A percentile compares a stretch with the other conserved stretches of the same genome.
These are phyloP conservation scores for Diaporthe sp. DNA, from an alignment of 2,329 filamentous ascomycete species.

Conservation along the genomic window DNA sequence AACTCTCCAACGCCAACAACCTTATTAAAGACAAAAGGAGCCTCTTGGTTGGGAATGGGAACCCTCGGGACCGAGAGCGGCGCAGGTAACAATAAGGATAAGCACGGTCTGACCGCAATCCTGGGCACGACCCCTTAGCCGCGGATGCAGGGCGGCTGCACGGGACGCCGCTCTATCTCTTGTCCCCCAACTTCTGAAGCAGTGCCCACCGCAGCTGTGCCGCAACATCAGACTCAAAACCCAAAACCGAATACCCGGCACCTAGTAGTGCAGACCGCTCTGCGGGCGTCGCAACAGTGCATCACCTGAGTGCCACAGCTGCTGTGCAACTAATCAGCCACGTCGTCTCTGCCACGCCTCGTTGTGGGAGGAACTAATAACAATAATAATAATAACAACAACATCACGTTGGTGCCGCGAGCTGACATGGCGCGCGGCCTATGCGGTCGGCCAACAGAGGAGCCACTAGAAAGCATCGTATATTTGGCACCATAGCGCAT, in stretches of 20 bases:
- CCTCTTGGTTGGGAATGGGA: background rate
- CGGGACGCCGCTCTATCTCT: background rate
- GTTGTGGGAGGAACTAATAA: background rate
- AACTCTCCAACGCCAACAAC: constrained; percentile 29
- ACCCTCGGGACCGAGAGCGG: background rate
- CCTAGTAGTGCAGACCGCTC: constrained; percentile 28
- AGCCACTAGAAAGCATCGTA: background rate
- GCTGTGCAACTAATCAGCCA: constrained; percentile 12
- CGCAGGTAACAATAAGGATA: background rate
- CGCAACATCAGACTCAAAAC: constrained; percentile 30
- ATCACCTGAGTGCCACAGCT: constrained; percentile 1
- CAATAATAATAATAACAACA: background rate
- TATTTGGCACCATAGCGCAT: constrained; percentile 23
- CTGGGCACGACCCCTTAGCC: background rate
- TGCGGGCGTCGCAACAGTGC: background rate
- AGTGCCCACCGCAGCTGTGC: constrained; percentile 8
- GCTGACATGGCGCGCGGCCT: background rate
- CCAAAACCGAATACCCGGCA: constrained; percentile 16
- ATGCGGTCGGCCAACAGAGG: background rate
- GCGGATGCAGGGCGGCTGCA: constrained; percentile 15
- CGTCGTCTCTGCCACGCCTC: background rate
- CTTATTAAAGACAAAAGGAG: background rate
- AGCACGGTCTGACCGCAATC: constrained; percentile 2
- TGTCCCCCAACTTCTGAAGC: constrained; percentile 21
- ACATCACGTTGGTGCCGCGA: background rate